A percentile compares a stretch with the other conserved stretches of the same genome.
These are phyloP conservation scores for Plasmopara viticola DNA, from an alignment of 352 stramenopile species.

Conservation along the genomic window DNA sequence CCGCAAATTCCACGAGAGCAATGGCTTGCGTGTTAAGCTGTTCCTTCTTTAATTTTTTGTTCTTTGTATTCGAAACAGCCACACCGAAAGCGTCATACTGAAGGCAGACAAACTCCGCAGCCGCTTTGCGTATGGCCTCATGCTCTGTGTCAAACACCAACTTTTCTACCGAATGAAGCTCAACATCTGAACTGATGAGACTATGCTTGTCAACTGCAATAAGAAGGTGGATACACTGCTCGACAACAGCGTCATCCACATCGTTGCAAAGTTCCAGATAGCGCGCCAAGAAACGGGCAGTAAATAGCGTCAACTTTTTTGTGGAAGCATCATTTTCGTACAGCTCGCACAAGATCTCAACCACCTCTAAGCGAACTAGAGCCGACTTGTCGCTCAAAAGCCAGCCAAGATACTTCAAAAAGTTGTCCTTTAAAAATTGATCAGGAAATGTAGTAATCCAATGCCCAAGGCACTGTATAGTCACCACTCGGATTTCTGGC, in stretches of 20 bases:
- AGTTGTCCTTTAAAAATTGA: conserved; percentile 91
- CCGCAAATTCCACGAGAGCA: conserved; percentile 83
- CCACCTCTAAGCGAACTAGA: conserved; percentile 71
- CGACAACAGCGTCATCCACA: conserved; percentile 65
- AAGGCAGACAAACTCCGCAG: conserved; percentile 81
- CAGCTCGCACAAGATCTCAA: conserved; percentile 75
- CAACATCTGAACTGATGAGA: conserved; percentile 73
- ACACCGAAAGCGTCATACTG: conserved; percentile 87
- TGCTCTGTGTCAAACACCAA: conserved; percentile 76
- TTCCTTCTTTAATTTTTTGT: conserved; percentile 62
- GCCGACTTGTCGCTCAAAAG: conserved; percentile 89
- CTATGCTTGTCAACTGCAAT: conserved; percentile 77
- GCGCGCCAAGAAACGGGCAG: conserved; percentile 61
- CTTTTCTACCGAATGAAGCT: conserved; percentile 70
- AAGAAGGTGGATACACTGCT: conserved; percentile 60
- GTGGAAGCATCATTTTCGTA: conserved; percentile 74
- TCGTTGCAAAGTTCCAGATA: conserved; percentile 81
- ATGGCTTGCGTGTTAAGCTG: conserved; percentile 84
- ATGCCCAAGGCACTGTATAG: conserved; percentile 68
- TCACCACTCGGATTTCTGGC: conserved; percentile 82
- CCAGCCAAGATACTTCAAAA: conserved; percentile 96
- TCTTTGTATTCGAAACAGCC: conserved; percentile 48
- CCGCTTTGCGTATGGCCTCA: conserved; percentile 65
- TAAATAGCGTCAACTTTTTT: conserved; percentile 75
- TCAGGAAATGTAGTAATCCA: conserved; percentile 85